Percentiles rank a stretch among this genome's conserved stretches.
Conservation (phyloP, 495 filamentous ascomycete species). For the Lasiosphaeria miniovina region DNA sequence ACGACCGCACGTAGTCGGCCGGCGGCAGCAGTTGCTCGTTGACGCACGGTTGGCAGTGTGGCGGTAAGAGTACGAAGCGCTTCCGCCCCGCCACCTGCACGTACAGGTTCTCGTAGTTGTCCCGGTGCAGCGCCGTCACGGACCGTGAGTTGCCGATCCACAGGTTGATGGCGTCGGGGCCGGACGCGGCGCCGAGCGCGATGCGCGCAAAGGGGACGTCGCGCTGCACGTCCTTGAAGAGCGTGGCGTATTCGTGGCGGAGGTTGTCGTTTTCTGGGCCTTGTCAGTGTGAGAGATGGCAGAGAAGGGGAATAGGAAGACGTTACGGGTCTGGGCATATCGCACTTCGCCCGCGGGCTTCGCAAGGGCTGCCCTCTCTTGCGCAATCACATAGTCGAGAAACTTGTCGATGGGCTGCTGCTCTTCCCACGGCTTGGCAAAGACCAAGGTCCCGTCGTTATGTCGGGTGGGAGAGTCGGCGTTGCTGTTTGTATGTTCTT, state of each 20-base stretch:
- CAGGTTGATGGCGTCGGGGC: conserved; percentile 71
- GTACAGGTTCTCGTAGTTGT: conserved; percentile 81
- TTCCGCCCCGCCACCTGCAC: conserved; percentile 67
- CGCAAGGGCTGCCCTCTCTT: conserved; percentile 28
- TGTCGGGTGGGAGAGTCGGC: conserved; percentile 55
- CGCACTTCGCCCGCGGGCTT: conserved; percentile 34
- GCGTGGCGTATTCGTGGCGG: conserved; percentile 58
- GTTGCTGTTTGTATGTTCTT: conserved; percentile 40
- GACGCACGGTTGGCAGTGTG: conserved; percentile 59
- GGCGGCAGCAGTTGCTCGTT: conserved; percentile 52
- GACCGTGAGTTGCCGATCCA: conserved; percentile 71
- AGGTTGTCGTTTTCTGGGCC: conserved; percentile 70
- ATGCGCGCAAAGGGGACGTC: conserved; percentile 65
- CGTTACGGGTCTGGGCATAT: conserved; percentile 55
- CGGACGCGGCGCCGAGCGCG: conserved; percentile 47
- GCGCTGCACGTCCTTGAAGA: conserved; percentile 53
- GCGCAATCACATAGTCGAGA: conserved; percentile 42
- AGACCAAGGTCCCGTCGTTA: conserved; percentile 38
- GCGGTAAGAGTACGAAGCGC: conserved; percentile 67
- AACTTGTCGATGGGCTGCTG: conserved; percentile 47
- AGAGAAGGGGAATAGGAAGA: not conserved
- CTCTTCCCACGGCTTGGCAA: conserved; percentile 57
- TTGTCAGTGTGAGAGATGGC: not conserved
- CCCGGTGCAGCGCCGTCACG: conserved; percentile 67
- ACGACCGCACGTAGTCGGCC: conserved; percentile 45